Evolutionary conservation across 2,329 filamentous ascomycete species (phyloP), one percentile per base, ranked within the genome.

Genomic region (Cercospora zeae-maydis): DNA sequence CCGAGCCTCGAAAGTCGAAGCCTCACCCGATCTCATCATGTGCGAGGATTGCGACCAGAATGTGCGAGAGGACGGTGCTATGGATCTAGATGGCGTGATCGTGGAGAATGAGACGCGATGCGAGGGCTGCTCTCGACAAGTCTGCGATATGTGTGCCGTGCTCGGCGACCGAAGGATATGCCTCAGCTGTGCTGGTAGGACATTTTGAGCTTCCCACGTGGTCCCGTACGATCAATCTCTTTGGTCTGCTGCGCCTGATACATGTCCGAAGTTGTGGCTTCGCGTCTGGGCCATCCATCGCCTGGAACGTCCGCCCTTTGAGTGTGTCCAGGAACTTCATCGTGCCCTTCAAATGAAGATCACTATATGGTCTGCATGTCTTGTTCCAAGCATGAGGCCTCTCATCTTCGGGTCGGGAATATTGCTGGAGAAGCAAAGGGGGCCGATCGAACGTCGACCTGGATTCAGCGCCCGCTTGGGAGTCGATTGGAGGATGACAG

Each of bases 11-110:
- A 39, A 52, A 16, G 30, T 21, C 27, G 51, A 14, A 21, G 1
- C 16, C 14, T 21, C 54, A 24, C 37, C 52, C 69, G 7, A 60
- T 63, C 4, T 68, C 71, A 61, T 47, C 36, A 71, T 71, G 11
- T 81, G 80, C 63, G 78, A 81, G 16, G 79, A 81, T 64, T 82
- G 80, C 70, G 79, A 81, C 57, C 58, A 73, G 7, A 14, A 61
- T 3, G 62, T 82, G 3, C 64, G 68, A 8, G 56, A 62, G 1
- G 72, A 75, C 1, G 75, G 77, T 47, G 58, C 58, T n/a, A 66
- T 78, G 61, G 75, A 78, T 42, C 61, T 76, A 58, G 78, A 77
- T 58, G 73, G 64, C 37, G 60, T 30, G 9, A 58, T 69, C 13
- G 33, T 71, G 59, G 60, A 68, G 14, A 70, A 72, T 42, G 68